Base-by-base conservation (phyloP, 306 rosid genomes). In the Pyrus betulifolia region DNA sequence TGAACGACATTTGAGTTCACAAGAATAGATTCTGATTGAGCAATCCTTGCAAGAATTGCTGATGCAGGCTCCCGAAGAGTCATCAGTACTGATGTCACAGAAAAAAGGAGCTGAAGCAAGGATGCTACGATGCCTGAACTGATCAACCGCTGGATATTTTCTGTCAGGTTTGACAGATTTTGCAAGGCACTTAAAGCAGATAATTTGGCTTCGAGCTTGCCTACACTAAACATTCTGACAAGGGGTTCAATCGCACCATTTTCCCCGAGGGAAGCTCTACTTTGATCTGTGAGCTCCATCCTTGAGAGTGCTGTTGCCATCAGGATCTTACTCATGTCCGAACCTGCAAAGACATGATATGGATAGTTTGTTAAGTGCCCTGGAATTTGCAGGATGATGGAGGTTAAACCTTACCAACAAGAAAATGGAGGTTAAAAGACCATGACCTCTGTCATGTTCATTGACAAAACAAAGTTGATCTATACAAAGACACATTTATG, bases 61-160 rank as follows among this genome's bases (percentile, higher is more conserved):
- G 98, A 89, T 59, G 92, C 96, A 19, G 98, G 97, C 81, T 93
- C 98, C 11, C 98, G 84, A 62, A 93, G 91, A 46, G 91, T 88
- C 97, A 91, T 91, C 52, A 93, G 98, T 30, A 89, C 96, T 25
- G 98, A 93, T 6, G 98, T 93, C 3, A 93, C 98, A 3, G 97
- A 93, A 81, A 93, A 93, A 52, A 93, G 98, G 61, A 93, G 97
- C 77, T 91, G 97, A 58, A 93, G 90, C 51, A 93, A 81, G 40
- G 90, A 78, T 44, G 77, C 78, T 63, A 89, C 81, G 11, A 93
- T 87, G 46, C 98, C 97, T 0, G 93, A 90, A 78, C 72, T 78
- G 76, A 87, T 78, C 82, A 93, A 71, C 25, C 76, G 91, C 28
- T 85, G 93, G 58, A 88, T 81, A 54, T 93, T 93, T 79, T 90